Conservation (phyloP, 2,329 filamentous ascomycete species). For the Penicillium paneum region DNA sequence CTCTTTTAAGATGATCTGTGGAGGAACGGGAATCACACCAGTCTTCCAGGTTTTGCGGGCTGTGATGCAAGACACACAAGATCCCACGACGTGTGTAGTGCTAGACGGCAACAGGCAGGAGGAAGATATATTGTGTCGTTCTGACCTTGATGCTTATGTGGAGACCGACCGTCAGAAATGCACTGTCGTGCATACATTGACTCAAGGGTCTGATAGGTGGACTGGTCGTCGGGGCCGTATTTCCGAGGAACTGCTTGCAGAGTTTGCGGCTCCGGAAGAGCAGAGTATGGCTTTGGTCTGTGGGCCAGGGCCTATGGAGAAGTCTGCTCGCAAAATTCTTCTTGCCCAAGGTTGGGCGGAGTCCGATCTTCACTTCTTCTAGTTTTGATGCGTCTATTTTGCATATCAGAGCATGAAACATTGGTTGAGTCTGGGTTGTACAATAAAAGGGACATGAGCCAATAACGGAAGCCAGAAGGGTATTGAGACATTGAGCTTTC, state of each 20-base stretch:
- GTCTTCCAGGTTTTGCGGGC: conserved; percentile 80
- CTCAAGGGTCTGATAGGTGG: conserved; percentile 63
- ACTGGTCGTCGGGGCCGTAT: conserved; percentile 66
- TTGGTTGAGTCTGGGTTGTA: neutral
- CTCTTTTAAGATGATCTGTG: conserved; percentile 81
- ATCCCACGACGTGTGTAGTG: conserved; percentile 67
- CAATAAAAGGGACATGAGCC: neutral
- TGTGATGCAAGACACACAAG: conserved; percentile 62
- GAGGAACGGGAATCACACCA: conserved; percentile 86
- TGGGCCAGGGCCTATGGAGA: conserved; percentile 73
- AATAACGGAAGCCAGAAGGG: neutral
- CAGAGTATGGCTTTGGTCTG: conserved; percentile 70
- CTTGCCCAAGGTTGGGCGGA: conserved; percentile 67
- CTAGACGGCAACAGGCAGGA: conserved; percentile 74
- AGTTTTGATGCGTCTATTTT: conserved; percentile 9
- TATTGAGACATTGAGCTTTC: neutral
- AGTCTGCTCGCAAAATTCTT: conserved; percentile 57
- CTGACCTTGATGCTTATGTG: conserved; percentile 66
- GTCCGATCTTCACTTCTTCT: conserved; percentile 74
- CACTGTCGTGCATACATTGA: conserved; percentile 67
- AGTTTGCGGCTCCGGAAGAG: conserved; percentile 51
- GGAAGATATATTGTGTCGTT: conserved; percentile 77
- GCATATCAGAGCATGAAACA: neutral
- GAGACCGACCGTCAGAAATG: conserved; percentile 53
- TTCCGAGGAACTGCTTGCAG: conserved; percentile 58